phyloP scores from a whole-genome alignment of 768 basidiomycete genomes.

The Rubroboletus pulcherrimus region DNA sequence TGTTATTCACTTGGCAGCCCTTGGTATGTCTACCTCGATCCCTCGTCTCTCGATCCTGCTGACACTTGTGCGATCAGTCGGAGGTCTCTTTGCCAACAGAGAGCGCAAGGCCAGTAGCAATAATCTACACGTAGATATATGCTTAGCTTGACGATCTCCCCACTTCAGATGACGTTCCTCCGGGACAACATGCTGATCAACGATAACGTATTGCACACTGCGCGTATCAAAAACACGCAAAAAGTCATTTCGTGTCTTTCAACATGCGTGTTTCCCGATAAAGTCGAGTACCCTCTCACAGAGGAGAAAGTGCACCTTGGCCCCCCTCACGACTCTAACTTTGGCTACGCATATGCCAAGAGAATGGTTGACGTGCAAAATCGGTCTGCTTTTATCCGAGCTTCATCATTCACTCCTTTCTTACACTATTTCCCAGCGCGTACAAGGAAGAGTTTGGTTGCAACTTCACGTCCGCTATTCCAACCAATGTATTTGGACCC shows the following conservation, averaged over 20 bases:
- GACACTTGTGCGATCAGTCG: slow-evolving; percentile 49
- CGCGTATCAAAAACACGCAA: slow-evolving; percentile 57
- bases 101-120: slow-evolving; percentile 66
- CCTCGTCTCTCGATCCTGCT: slow-evolving; percentile 5
- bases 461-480: slow-evolving; percentile 95
- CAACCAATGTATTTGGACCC: slow-evolving; percentile 96
- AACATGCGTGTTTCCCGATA: slow-evolving; percentile 96
- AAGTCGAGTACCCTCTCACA: slow-evolving; percentile 88
- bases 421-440: slow-evolving; percentile 48
- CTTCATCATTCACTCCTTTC: neutral
- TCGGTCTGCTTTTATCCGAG: slow-evolving; percentile 50
- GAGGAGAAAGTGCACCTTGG: slow-evolving; percentile 91
- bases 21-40: slow-evolving; percentile 50
- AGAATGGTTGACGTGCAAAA: slow-evolving; percentile 94
- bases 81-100: slow-evolving; percentile 95
- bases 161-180: slow-evolving; percentile 74
- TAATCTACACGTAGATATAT: neutral
- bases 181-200: slow-evolving; percentile 96
- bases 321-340: slow-evolving; percentile 92
- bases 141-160: neutral
- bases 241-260: slow-evolving; percentile 96
- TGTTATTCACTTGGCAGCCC: slow-evolving; percentile 94
- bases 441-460: slow-evolving; percentile 95
- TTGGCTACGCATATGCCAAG: slow-evolving; percentile 95
- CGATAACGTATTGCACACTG: slow-evolving; percentile 81